Evolutionary conservation across 192 early-diverging fungal species (phyloP), one percentile per base, ranked within the genome.

Genomic region (Paraglomus brasilianum): DNA sequence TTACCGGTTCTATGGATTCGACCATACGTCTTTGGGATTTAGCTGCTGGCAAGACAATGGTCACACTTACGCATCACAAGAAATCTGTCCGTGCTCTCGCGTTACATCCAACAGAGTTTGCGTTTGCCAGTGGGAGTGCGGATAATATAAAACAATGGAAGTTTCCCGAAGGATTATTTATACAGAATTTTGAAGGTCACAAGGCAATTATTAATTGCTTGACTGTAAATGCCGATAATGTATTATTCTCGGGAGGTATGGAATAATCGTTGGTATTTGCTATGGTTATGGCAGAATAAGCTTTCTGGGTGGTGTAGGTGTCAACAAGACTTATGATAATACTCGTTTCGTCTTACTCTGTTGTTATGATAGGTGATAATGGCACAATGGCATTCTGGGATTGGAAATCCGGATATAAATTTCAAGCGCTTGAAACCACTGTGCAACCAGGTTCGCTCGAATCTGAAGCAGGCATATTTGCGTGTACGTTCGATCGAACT

Each of bases 111-210:
- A 93, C 82, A 30, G 94, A 96, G 75, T 97, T 96, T 75, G 88
- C 92, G 3, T 98, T 99, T 80, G 93, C 88, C 7, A 92, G 88
- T 51, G 92, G 80, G 53, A 88, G 87, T 80, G 86, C 96, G 5
- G 96, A 97, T 72, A 92, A 88, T 71, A 93, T 99, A 62, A 95
- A 94, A 83, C 92, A 96, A 70, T 99, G 97, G 97, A 91, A 94
- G 75, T 95, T 90, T 71, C 97, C 96, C 4, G 83, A 89, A 66
- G 96, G 96, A 52, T 84, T 89, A n/a, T 96, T 97, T 77, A 90
- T 98, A 53, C 93, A 96, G 70, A 97, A 94, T 72, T 91, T 93
- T 78, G 87, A 91, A 52, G 92, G 93, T 7, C 91, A 92, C 47
- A 81, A 88, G 42, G 76, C 91, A 14, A 97, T 99, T 64, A 86